Percentiles rank a stretch among this genome's conserved stretches.
Evolutionary conservation across 208 protist species (phyloP).

Genomic region (Naegleria gruberi): DNA sequence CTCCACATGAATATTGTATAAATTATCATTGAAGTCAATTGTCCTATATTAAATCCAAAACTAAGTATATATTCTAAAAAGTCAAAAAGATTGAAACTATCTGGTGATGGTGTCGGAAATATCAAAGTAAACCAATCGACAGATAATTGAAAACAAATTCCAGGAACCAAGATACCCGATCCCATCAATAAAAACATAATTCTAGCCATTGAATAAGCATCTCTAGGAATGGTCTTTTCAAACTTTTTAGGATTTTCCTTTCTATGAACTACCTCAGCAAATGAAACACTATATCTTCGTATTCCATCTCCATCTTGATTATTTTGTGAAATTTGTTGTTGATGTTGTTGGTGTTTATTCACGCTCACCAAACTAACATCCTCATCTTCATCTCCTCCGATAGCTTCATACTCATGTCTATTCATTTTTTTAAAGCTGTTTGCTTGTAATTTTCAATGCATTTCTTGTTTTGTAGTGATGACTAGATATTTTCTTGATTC

Average conservation of each 20-base stretch:
- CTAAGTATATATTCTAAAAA: conserved; percentile 7
- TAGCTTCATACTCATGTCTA: background rate
- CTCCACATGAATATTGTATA: background rate
- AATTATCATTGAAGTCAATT: background rate
- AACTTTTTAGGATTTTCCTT: background rate
- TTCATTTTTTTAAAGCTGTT: too few relatives aligned
- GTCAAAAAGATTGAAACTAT: background rate
- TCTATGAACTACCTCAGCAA: background rate
- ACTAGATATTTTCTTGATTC: too few relatives aligned
- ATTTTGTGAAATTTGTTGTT: background rate
- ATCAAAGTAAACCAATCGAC: background rate
- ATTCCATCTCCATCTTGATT: background rate
- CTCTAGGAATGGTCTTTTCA: background rate
- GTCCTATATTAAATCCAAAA: background rate
- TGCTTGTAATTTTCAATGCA: too few relatives aligned
- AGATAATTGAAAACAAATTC: background rate
- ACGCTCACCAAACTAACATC: background rate
- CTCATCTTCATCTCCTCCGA: background rate
- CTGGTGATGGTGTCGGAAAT: background rate
- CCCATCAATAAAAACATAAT: conserved; percentile 13
- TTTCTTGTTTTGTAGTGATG: too few relatives aligned
- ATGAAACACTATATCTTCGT: background rate
- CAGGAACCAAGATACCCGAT: background rate
- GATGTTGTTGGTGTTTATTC: background rate
- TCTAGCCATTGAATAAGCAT: background rate